These are phyloP conservation scores for Lichenothelia convexa DNA, from an alignment of 495 filamentous ascomycete species.

Conservation along the genomic window DNA sequence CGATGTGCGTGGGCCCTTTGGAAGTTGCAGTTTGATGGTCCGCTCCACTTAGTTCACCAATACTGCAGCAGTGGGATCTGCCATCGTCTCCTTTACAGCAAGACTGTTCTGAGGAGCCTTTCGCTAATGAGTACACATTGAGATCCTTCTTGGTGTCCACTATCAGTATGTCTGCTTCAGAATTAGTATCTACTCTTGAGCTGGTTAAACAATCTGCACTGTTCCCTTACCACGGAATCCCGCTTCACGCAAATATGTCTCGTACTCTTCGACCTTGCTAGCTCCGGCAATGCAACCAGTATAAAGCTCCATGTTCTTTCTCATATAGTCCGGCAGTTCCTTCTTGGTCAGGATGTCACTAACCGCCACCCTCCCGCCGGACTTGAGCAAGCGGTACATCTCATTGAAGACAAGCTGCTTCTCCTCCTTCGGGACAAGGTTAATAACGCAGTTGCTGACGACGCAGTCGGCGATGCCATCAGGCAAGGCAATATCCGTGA, in stretches of 20 bases:
- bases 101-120: too few relatives aligned
- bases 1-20: not conserved
- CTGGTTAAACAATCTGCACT: not conserved
- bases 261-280: conserved; percentile 34
- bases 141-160: conserved; percentile 35
- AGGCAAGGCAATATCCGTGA: conserved; percentile 33
- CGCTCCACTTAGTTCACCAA: too few relatives aligned
- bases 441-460: conserved; percentile 48
- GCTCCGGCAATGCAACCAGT: conserved; percentile 45
- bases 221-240: conserved; percentile 34
- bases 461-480: conserved; percentile 33
- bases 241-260: conserved; percentile 31
- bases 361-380: conserved; percentile 42
- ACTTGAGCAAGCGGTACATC: conserved; percentile 41
- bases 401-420: conserved; percentile 40
- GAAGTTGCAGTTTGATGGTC: too few relatives aligned
- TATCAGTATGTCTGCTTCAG: conserved; percentile 29
- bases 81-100: conserved; percentile 2
- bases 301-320: conserved; percentile 31
- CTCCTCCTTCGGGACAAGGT: conserved; percentile 39
- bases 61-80: conserved; percentile 1
- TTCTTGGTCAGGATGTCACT: conserved; percentile 44
- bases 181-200: conserved; percentile 4
- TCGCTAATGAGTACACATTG: conserved; percentile 31
- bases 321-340: conserved; percentile 30